Percentiles rank a stretch among this genome's conserved stretches.
Evolutionary conservation across 371 early-diverging fungal genomes (phyloP).

Genomic region (Batrachochytrium dendrobatidis): DNA sequence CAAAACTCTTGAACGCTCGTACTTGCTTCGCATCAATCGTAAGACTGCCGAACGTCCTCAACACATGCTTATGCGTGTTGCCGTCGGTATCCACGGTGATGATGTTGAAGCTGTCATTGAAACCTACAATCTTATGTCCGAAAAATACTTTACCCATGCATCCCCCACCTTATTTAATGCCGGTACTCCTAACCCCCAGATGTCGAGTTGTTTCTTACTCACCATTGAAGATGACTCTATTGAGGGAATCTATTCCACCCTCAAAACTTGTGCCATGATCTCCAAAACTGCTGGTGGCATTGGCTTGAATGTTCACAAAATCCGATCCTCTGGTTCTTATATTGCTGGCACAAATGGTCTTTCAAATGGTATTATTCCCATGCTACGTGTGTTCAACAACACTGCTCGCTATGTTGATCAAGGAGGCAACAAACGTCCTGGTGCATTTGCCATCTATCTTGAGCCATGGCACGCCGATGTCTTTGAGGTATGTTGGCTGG

Average conservation of each 20-base stretch:
- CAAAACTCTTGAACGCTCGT: constrained; percentile 96
- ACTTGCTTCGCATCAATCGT: constrained; percentile 82
- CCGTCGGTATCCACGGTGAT: constrained; percentile 95
- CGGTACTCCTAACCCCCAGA: constrained; percentile 92
- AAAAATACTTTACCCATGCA: constrained; percentile 96
- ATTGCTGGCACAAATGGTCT: constrained; percentile 97
- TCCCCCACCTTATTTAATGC: constrained; percentile 99
- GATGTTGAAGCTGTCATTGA: constrained; percentile 91
- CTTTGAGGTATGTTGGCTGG: constrained; percentile 76
- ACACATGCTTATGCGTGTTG: constrained; percentile 98
- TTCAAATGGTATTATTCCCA: constrained; percentile 97
- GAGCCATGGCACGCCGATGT: constrained; percentile 99
- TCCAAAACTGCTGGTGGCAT: constrained; percentile 99
- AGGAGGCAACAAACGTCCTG: constrained; percentile 98
- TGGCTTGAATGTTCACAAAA: constrained; percentile 94
- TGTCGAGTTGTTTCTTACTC: constrained; percentile 94
- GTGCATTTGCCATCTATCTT: constrained; percentile 98
- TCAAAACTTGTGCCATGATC: constrained; percentile 95
- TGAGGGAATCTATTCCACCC: constrained; percentile 97
- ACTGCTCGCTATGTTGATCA: constrained; percentile 99
- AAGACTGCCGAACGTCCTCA: constrained; percentile 94
- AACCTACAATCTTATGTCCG: constrained; percentile 94
- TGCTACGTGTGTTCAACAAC: constrained; percentile 97
- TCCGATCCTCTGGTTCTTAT: constrained; percentile 90
- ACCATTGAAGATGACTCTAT: constrained; percentile 96